Conservation (phyloP, 2,329 filamentous ascomycete species). For the Colletotrichum sp. region DNA sequence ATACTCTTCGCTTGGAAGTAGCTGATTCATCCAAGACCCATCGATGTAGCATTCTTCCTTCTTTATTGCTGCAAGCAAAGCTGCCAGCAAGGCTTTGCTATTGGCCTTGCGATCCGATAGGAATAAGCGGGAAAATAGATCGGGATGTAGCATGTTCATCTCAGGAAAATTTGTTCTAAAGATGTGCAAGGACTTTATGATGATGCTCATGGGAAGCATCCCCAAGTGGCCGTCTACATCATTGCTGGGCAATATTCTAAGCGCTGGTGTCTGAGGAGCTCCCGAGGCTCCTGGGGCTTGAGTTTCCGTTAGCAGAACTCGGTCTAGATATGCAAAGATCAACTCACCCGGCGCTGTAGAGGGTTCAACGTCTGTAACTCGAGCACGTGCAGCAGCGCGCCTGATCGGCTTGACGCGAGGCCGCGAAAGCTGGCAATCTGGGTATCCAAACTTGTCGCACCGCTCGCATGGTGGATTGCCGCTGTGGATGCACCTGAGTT, state of each 20-base stretch:
- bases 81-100: neutral
- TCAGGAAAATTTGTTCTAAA: neutral
- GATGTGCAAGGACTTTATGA: neutral
- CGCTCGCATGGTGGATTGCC: neutral
- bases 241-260: neutral
- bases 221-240: neutral
- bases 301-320: neutral
- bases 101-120: neutral
- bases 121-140: neutral
- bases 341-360: neutral
- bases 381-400: neutral
- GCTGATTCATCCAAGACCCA: neutral
- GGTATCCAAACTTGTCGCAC: neutral
- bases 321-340: neutral
- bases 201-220: neutral
- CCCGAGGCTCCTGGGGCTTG: neutral
- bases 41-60: neutral
- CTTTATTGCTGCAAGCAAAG: neutral
- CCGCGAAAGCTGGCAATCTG: neutral
- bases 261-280: neutral
- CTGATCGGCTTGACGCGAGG: neutral
- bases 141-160: neutral
- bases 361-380: neutral
- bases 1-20: neutral
- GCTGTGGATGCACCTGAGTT: neutral